Percentiles rank a stretch among this genome's conserved stretches.
phyloP scores from a whole-genome alignment of 768 basidiomycete genomes.

The Psilocybe subaeruginosa region DNA sequence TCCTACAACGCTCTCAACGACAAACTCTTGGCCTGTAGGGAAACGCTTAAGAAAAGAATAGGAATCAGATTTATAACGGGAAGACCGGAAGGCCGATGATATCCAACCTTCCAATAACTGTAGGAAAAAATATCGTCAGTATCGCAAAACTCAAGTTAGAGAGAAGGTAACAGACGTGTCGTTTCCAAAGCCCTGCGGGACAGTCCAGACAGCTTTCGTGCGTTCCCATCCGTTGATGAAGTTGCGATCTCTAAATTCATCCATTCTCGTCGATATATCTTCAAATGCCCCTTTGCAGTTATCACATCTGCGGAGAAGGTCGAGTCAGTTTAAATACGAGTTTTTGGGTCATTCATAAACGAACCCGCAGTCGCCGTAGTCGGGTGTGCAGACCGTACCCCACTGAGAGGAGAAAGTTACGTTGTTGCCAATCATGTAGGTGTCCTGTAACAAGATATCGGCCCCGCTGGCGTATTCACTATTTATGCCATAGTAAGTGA shows the following conservation, averaged over 20 bases:
- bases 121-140: not conserved
- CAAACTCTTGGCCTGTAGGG: constrained; percentile 73
- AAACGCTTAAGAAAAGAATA: constrained; percentile 31
- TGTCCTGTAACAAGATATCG: constrained; percentile 74
- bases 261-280: constrained; percentile 70
- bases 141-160: not conserved
- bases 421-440: constrained; percentile 62
- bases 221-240: constrained; percentile 70
- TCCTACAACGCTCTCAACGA: constrained; percentile 64
- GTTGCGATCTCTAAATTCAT: constrained; percentile 61
- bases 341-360: constrained; percentile 20
- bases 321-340: not conserved
- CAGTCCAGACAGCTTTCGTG: constrained; percentile 75
- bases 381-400: constrained; percentile 62
- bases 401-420: constrained; percentile 64
- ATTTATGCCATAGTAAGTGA: not conserved
- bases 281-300: constrained; percentile 72
- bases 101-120: constrained; percentile 53
- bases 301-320: constrained; percentile 39
- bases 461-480: constrained; percentile 56
- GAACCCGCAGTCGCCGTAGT: constrained; percentile 77
- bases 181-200: constrained; percentile 78
- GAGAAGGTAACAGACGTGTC: constrained; percentile 41
- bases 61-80: not conserved
- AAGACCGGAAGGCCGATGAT: no score